These are phyloP conservation scores for Zizania palustris DNA, from an alignment of 202 grass and related monocot genomes.

Conservation along the genomic window DNA sequence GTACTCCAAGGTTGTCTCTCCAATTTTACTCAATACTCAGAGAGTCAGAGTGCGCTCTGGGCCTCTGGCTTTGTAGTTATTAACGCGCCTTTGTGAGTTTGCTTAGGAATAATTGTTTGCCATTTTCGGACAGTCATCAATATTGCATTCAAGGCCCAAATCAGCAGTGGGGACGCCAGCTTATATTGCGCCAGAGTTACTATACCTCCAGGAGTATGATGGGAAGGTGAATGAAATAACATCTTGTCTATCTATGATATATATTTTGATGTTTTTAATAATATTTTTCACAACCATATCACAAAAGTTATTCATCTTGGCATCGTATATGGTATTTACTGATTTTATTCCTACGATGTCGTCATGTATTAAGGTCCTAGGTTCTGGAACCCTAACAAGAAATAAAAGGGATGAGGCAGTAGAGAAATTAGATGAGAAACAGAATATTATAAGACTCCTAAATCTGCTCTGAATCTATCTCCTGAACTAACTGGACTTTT, in stretches of 20 bases:
- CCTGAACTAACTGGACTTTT: no score
- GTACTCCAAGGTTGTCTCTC: conserved; percentile 83
- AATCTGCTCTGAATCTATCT: no score
- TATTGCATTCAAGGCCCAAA: conserved; percentile 88
- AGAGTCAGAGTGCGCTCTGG: neutral
- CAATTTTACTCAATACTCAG: conserved; percentile 8
- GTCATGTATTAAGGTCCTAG: no score
- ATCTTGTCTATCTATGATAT: conserved; percentile 30
- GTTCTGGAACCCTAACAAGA: no score
- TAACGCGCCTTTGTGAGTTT: conserved; percentile 25
- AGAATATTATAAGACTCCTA: no score
- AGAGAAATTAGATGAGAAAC: no score
- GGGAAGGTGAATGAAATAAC: conserved; percentile 67
- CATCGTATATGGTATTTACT: conserved; percentile 7
- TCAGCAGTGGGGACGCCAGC: conserved; percentile 86
- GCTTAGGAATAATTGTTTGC: conserved; percentile 21
- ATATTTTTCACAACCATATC: neutral
- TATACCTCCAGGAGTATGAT: conserved; percentile 69
- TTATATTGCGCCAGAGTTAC: conserved; percentile 85
- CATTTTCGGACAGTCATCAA: conserved; percentile 67
- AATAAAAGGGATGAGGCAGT: no score
- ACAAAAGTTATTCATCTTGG: conserved; percentile 18
- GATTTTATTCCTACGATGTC: neutral
- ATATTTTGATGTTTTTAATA: conserved; percentile 27
- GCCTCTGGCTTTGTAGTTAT: conserved; percentile 12